A percentile compares a stretch with the other conserved stretches of the same genome.
Evolutionary conservation across 257 asterid genomes (phyloP).

Genomic region (Craterostigma plantagineum): DNA sequence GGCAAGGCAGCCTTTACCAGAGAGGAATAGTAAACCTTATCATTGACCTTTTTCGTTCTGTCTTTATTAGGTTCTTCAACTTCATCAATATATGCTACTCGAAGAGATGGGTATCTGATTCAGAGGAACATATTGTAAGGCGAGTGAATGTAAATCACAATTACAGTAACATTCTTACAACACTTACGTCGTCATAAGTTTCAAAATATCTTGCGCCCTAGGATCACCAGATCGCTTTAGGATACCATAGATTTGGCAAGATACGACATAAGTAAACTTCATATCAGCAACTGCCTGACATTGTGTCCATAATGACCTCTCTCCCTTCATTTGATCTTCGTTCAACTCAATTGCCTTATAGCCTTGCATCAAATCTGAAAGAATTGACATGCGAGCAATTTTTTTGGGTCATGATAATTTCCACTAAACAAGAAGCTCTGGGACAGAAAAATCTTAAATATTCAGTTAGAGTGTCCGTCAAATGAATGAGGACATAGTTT

Average conservation of each 20-base stretch:
- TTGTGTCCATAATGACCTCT: conserved; percentile 85
- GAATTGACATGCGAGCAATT: not conserved
- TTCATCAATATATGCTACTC: conserved; percentile 96
- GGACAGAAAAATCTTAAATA: too few relatives aligned
- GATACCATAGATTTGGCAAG: conserved; percentile 85
- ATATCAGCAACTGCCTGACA: conserved; percentile 98
- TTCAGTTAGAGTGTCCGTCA: not conserved
- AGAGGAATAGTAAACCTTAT: conserved; percentile 81
- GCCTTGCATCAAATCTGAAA: conserved; percentile 87
- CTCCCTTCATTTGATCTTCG: conserved; percentile 97
- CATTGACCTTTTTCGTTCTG: conserved; percentile 55
- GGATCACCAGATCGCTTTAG: conserved; percentile 87
- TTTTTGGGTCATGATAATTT: not conserved
- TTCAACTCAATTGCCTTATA: conserved; percentile 89
- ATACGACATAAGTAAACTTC: conserved; percentile 94
- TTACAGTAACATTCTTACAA: conserved; percentile 6
- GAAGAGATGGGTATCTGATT: conserved; percentile 84
- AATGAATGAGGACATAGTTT: conserved; percentile 4
- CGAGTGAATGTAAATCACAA: conserved; percentile 5
- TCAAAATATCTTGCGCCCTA: conserved; percentile 85
- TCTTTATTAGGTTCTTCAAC: conserved; percentile 92
- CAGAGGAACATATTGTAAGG: conserved; percentile 10
- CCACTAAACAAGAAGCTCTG: too few relatives aligned
- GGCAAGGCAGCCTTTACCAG: conserved; percentile 94
- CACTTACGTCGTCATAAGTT: conserved; percentile 78